Percentiles rank a stretch among this genome's conserved stretches.
These are phyloP conservation scores for Rostrohypoxylon terebratum DNA, from an alignment of 495 filamentous ascomycete genomes.

Conservation along the genomic window DNA sequence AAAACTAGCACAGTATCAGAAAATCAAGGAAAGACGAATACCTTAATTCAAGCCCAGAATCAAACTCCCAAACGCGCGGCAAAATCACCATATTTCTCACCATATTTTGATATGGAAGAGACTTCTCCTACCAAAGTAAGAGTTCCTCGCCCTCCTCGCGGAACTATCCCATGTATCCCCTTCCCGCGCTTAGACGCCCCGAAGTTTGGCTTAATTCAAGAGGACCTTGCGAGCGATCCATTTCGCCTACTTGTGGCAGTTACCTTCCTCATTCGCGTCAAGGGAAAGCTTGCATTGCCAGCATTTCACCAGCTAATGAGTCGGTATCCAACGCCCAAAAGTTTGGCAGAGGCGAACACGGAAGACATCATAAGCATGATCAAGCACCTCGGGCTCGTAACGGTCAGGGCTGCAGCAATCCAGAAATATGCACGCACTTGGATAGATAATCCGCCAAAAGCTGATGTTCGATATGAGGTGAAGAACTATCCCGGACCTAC, in stretches of 20 bases:
- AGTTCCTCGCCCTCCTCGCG: conserved; percentile 52
- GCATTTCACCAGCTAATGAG: conserved; percentile 76
- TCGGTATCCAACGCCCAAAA: conserved; percentile 73
- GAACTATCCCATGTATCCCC: conserved; percentile 71
- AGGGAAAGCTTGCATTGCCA: conserved; percentile 79
- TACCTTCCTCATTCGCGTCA: conserved; percentile 85
- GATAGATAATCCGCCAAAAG: conserved; percentile 71
- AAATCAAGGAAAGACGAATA: background rate
- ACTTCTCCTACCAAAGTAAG: conserved; percentile 1
- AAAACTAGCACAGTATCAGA: background rate
- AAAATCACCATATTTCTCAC: conserved; percentile 66
- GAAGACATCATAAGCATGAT: conserved; percentile 73
- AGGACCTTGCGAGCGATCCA: conserved; percentile 75
- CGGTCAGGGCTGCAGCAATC: conserved; percentile 64
- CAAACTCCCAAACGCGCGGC: conserved; percentile 34
- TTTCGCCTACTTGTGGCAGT: conserved; percentile 80
- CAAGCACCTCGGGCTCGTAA: conserved; percentile 76
- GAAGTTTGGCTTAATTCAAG: conserved; percentile 84
- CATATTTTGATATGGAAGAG: conserved; percentile 56
- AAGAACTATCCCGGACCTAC: conserved; percentile 72
- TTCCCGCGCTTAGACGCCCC: conserved; percentile 74
- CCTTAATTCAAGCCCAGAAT: background rate
- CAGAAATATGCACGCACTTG: conserved; percentile 75
- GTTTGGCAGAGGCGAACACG: conserved; percentile 69
- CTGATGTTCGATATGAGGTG: conserved; percentile 70